Percentiles rank a stretch among this genome's conserved stretches.
Conservation (phyloP, 345 rosid genomes). For the Isatis tinctoria region DNA sequence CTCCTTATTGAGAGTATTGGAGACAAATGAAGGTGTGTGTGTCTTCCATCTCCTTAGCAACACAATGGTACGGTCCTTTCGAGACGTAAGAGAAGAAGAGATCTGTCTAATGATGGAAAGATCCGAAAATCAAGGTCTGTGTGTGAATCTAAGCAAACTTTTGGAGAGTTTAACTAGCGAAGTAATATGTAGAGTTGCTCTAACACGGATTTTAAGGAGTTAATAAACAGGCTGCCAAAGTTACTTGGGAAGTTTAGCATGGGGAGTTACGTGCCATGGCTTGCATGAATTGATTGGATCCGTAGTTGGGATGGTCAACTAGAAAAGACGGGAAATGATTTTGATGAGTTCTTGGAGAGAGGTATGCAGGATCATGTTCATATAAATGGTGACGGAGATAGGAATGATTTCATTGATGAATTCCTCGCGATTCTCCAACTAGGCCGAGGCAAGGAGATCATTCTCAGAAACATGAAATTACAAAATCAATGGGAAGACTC, state of each 20-base stretch:
- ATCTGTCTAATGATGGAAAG: slow-evolving; percentile 22
- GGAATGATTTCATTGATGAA: slow-evolving; percentile 11
- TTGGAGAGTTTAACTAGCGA: slow-evolving; percentile 33
- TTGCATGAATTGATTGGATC: slow-evolving; percentile 37
- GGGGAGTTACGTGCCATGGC: slow-evolving; percentile 50
- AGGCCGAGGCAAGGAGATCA: too few relatives aligned
- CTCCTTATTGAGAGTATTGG: slow-evolving; percentile 65
- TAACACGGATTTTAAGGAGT: slow-evolving; percentile 38
- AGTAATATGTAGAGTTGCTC: slow-evolving; percentile 45
- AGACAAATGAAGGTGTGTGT: too few relatives aligned
- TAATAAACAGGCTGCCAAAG: slow-evolving; percentile 25
- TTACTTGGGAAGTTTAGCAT: slow-evolving; percentile 36
- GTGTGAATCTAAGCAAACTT: slow-evolving; percentile 39
- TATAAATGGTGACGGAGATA: not conserved
- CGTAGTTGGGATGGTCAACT: slow-evolving; percentile 14
- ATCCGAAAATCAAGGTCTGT: slow-evolving; percentile 17
- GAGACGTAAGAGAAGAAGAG: slow-evolving; percentile 46
- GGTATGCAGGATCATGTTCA: slow-evolving; percentile 20
- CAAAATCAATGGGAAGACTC: too few relatives aligned
- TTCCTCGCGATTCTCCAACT: slow-evolving; percentile 8
- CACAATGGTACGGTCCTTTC: slow-evolving; percentile 42
- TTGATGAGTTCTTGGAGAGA: slow-evolving; percentile 33
- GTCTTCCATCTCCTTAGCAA: slow-evolving; percentile 44
- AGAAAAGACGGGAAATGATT: slow-evolving; percentile 14
- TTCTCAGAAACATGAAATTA: too few relatives aligned